Evolutionary conservation across 306 rosid genomes (phyloP).

Genomic region (Citrullus mucosospermus): DNA sequence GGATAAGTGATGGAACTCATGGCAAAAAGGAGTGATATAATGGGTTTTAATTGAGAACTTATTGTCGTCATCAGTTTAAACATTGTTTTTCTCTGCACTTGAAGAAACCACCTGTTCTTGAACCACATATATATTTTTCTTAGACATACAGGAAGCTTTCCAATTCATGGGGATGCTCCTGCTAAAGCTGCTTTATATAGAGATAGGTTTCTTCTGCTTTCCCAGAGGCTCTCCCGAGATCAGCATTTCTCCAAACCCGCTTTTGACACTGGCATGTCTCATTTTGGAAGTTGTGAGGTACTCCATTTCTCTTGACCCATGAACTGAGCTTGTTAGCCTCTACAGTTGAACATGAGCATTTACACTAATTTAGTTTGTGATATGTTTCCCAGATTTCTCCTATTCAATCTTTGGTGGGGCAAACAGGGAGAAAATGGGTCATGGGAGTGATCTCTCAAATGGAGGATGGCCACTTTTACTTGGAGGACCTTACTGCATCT

Average conservation of each 20-base stretch:
- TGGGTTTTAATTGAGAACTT: not conserved
- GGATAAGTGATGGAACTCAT: not conserved
- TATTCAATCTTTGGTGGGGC: slow-evolving; percentile 87
- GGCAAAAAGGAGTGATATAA: not conserved
- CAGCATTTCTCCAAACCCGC: slow-evolving; percentile 75
- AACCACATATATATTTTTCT: slow-evolving; percentile 1
- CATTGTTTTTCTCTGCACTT: not conserved
- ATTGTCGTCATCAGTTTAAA: not conserved
- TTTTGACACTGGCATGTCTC: slow-evolving; percentile 49
- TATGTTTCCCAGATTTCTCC: slow-evolving; percentile 66
- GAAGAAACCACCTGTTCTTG: not conserved
- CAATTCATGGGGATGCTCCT: slow-evolving; percentile 70
- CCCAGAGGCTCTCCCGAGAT: slow-evolving; percentile 79
- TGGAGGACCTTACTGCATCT: slow-evolving; percentile 81
- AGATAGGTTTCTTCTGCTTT: slow-evolving; percentile 65
- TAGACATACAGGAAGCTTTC: slow-evolving; percentile 48
- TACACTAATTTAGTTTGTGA: not conserved
- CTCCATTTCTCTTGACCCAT: not conserved
- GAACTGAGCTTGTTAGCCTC: not conserved
- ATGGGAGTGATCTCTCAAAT: slow-evolving; percentile 82
- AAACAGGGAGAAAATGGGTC: slow-evolving; percentile 71
- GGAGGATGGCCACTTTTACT: slow-evolving; percentile 78
- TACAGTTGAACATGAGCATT: not conserved
- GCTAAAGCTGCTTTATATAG: slow-evolving; percentile 56
- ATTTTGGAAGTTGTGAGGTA: slow-evolving; percentile 83